Conservation (phyloP, 2,329 filamentous ascomycete genomes). For the Neonectria ditissima region DNA sequence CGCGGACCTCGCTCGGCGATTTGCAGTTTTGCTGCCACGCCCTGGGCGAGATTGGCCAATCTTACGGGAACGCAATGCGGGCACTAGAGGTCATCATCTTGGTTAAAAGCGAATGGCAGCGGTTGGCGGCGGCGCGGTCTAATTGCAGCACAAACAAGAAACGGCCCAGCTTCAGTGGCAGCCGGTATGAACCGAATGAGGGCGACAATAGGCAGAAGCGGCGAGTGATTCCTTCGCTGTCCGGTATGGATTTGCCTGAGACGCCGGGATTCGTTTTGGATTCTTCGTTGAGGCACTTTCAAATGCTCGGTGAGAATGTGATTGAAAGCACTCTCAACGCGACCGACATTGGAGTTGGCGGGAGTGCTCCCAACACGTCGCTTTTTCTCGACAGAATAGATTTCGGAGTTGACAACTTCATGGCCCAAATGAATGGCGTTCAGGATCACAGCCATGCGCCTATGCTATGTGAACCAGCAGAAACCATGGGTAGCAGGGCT, state of each 20-base stretch:
- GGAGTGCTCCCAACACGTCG: neutral
- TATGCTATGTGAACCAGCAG: neutral
- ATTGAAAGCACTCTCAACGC: neutral
- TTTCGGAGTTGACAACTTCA: neutral
- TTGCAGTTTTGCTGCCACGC: slow-evolving; percentile 38
- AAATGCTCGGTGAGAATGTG: neutral
- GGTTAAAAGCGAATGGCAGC: slow-evolving; percentile 34
- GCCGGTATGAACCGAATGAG: neutral
- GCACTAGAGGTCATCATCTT: slow-evolving; percentile 34
- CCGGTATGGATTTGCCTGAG: neutral
- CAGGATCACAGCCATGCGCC: neutral
- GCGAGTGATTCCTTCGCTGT: neutral
- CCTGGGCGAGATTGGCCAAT: slow-evolving; percentile 33
- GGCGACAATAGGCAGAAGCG: neutral
- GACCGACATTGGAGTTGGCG: neutral
- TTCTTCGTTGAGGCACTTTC: neutral
- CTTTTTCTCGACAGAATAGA: neutral
- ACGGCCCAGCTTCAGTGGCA: neutral
- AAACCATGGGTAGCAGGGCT: neutral
- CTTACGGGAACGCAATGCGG: slow-evolving; percentile 32
- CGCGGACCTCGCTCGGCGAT: slow-evolving; percentile 19
- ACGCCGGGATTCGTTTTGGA: neutral
- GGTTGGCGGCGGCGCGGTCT: neutral
- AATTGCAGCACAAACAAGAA: neutral
- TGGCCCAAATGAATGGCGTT: neutral